Evolutionary conservation across 768 basidiomycete genomes (phyloP).

Genomic region (Panaeolus cyanescens): DNA sequence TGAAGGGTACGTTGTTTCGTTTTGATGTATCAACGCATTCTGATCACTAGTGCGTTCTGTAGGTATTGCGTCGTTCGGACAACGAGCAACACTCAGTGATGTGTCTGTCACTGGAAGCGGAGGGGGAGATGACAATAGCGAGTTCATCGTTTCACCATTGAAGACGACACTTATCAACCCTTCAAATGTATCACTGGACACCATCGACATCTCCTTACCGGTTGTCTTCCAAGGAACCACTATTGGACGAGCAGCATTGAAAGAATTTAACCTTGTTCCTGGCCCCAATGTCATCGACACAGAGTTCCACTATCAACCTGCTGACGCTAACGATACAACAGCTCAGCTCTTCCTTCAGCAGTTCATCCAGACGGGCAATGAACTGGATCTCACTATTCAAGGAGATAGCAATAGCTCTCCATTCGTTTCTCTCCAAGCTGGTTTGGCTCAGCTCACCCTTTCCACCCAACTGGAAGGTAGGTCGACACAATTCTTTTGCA

Average conservation of each 20-base stretch:
- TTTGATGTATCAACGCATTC: background rate
- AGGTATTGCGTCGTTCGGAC: slow-evolving; percentile 65
- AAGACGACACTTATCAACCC: slow-evolving; percentile 63
- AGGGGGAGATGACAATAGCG: slow-evolving; percentile 50
- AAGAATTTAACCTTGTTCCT: slow-evolving; percentile 55
- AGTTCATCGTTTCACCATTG: slow-evolving; percentile 61
- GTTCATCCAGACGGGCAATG: slow-evolving; percentile 56
- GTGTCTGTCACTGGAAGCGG: slow-evolving; percentile 67
- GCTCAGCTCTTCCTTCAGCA: slow-evolving; percentile 61
- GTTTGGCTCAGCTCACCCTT: slow-evolving; percentile 54
- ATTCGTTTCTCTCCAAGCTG: slow-evolving; percentile 58
- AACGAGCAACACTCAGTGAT: slow-evolving; percentile 51
- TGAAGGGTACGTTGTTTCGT: slow-evolving; percentile 44
- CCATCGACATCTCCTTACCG: slow-evolving; percentile 57
- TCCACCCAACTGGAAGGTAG: slow-evolving; percentile 50
- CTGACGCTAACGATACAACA: slow-evolving; percentile 63
- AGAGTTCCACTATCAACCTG: slow-evolving; percentile 71
- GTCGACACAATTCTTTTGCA: background rate
- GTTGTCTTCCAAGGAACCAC: slow-evolving; percentile 55
- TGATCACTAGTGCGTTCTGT: background rate
- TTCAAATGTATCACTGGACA: slow-evolving; percentile 65
- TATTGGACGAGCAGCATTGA: slow-evolving; percentile 61
- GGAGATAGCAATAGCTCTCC: slow-evolving; percentile 65
- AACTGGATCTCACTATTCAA: slow-evolving; percentile 53
- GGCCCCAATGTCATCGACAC: slow-evolving; percentile 53